Conservation (phyloP, 148 eudicot species). For the Rheum nobile region DNA sequence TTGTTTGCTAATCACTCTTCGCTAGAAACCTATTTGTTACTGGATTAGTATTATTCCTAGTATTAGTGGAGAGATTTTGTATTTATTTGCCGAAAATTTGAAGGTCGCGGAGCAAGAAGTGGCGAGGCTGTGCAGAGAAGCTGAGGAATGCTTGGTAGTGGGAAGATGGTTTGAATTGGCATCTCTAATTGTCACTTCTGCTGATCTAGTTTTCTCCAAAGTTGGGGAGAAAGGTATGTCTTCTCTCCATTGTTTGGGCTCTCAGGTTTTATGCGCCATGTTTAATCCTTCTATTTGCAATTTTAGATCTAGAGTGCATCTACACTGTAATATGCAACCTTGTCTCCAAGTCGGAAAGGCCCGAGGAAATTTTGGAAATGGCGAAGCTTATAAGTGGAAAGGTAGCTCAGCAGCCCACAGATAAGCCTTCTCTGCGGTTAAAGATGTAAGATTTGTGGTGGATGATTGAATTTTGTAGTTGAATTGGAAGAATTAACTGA, state of each 20-base stretch:
- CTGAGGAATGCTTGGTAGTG: slow-evolving; percentile 53
- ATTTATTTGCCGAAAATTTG: not conserved
- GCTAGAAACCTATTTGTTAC: not conserved
- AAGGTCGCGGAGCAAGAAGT: slow-evolving; percentile 77
- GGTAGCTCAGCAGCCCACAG: slow-evolving; percentile 59
- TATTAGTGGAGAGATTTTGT: not conserved
- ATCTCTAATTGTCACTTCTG: slow-evolving; percentile 66
- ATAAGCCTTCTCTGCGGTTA: slow-evolving; percentile 73
- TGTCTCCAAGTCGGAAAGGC: slow-evolving; percentile 56
- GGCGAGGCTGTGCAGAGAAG: slow-evolving; percentile 53
- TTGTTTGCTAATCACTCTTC: not conserved
- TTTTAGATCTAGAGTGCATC: slow-evolving; percentile 73
- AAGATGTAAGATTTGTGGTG: slow-evolving; percentile 43
- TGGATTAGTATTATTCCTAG: not conserved
- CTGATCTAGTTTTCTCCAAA: slow-evolving; percentile 68
- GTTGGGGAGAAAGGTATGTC: slow-evolving; percentile 70
- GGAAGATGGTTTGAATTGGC: slow-evolving; percentile 81
- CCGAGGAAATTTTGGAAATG: slow-evolving; percentile 68
- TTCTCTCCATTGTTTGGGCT: not conserved
- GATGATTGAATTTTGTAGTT: not conserved
- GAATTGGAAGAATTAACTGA: not conserved
- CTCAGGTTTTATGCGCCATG: not conserved
- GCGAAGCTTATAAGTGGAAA: slow-evolving; percentile 68
- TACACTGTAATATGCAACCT: slow-evolving; percentile 76
- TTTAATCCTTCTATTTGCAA: not conserved